A percentile compares a stretch with the other conserved stretches of the same genome.
phyloP scores from a whole-genome alignment of 2,329 filamentous ascomycete species.

The Aspergillus puulaauensis region DNA sequence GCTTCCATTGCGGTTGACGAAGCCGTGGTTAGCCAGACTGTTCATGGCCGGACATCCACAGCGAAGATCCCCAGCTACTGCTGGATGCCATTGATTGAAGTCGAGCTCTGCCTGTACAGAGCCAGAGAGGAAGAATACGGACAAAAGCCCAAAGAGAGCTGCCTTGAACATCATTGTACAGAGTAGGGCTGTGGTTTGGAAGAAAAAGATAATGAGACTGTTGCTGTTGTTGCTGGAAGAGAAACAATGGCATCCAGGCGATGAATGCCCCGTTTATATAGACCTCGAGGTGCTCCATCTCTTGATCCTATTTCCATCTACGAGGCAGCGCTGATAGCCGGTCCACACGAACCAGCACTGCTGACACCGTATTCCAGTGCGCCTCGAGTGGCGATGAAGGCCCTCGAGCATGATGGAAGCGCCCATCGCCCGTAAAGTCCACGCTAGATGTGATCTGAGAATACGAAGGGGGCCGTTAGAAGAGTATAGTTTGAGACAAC shows the following conservation, averaged over 20 bases:
- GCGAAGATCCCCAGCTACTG: neutral
- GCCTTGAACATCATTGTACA: neutral
- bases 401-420: neutral
- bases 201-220: neutral
- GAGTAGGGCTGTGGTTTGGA: neutral
- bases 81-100: conserved; percentile 2
- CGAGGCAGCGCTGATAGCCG: neutral
- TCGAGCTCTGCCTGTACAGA: neutral
- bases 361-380: neutral
- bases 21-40: conserved; percentile 4
- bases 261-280: neutral
- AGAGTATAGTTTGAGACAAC: neutral
- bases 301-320: neutral
- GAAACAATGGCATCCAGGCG: neutral
- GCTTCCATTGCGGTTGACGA: conserved; percentile 5
- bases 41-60: conserved; percentile 5
- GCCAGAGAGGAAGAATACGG: neutral
- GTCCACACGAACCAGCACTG: neutral
- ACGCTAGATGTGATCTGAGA: neutral
- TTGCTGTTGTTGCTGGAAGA: neutral
- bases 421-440: neutral
- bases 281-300: neutral
- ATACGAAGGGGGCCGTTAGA: too few species aligned
- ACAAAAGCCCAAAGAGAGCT: neutral
- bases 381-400: neutral